Percentiles rank a stretch among this genome's conserved stretches.
These are phyloP conservation scores for Paramecium primaurelia DNA, from an alignment of 73 alveolate species.

Conservation along the genomic window DNA sequence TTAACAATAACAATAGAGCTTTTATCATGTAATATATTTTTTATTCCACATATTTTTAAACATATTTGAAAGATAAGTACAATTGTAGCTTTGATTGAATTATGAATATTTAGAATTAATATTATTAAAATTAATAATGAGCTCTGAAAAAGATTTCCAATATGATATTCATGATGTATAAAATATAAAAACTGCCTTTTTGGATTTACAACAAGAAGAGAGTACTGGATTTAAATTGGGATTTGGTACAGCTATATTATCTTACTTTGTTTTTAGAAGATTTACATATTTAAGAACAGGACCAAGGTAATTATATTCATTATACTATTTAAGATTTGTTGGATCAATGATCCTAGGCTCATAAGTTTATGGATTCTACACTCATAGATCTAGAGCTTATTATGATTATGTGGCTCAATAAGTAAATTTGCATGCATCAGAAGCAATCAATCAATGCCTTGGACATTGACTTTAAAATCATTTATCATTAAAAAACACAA, in stretches of 20 bases:
- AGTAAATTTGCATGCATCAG: conserved; percentile 3
- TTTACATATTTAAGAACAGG: conserved; percentile 1
- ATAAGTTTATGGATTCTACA: not conserved
- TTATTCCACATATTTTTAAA: not conserved
- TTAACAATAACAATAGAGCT: not conserved
- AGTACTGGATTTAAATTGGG: not conserved
- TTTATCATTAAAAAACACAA: not conserved
- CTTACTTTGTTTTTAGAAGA: not conserved
- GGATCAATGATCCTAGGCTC: not conserved
- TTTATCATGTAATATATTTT: not conserved
- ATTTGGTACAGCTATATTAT: not conserved
- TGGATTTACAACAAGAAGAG: not conserved
- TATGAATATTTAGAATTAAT: not conserved
- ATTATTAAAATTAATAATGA: not conserved
- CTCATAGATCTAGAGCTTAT: not conserved
- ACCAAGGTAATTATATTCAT: not conserved
- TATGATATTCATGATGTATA: not conserved
- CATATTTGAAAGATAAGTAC: not conserved
- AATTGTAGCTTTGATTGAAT: not conserved
- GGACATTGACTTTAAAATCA: not conserved
- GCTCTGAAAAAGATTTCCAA: not conserved
- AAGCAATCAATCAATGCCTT: not conserved
- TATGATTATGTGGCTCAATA: not conserved
- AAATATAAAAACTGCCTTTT: not conserved
- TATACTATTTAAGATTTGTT: not conserved